Evolutionary conservation across 2,329 filamentous ascomycete genomes (phyloP).

Genomic region (Cercospora sp.): DNA sequence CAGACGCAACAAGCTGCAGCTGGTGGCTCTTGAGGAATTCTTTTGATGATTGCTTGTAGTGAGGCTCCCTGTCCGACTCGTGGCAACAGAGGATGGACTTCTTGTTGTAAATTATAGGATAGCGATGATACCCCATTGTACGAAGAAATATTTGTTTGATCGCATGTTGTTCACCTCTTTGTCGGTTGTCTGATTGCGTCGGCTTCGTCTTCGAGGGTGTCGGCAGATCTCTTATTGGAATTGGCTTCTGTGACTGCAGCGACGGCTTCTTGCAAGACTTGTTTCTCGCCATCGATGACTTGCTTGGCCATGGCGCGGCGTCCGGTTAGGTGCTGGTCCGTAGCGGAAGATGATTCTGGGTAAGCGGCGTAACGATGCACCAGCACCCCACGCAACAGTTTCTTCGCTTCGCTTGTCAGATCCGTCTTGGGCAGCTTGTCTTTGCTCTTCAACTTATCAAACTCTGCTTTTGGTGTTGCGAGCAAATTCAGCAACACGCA

Average conservation of each 20-base stretch:
- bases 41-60: conserved; percentile 8
- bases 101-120: conserved; percentile 25
- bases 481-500: conserved; percentile 49
- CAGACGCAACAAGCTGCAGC: conserved; percentile 5
- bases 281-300: conserved; percentile 72
- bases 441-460: conserved; percentile 44
- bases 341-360: conserved; percentile 37
- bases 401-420: conserved; percentile 39
- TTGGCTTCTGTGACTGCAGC: conserved; percentile 24
- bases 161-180: conserved; percentile 21
- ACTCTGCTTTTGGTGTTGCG: conserved; percentile 44
- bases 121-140: conserved; percentile 31
- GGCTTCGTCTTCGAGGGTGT: conserved; percentile 29
- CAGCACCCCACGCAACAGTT: conserved; percentile 45
- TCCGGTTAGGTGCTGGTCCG: conserved; percentile 52
- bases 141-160: conserved; percentile 18
- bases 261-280: conserved; percentile 58
- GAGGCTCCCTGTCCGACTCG: background rate
- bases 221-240: conserved; percentile 30
- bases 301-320: conserved; percentile 58
- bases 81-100: background rate
- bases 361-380: conserved; percentile 51
- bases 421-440: conserved; percentile 47
- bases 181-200: conserved; percentile 23
- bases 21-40: conserved; percentile 2